Base-by-base conservation (phyloP, 2,329 filamentous ascomycete species). In the Emydomyces testavorans region DNA sequence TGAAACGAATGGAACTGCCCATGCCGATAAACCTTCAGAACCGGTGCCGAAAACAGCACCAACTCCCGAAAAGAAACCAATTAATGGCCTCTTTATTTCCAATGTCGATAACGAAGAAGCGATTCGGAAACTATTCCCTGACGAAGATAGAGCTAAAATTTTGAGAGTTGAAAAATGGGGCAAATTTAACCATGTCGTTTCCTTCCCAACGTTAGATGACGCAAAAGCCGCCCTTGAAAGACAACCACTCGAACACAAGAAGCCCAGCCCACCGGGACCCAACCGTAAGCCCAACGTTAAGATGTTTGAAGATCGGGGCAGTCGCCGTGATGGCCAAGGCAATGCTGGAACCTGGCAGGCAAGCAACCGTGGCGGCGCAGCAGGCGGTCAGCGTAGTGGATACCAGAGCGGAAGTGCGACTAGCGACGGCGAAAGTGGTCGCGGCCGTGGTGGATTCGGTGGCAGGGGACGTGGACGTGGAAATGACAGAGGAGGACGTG, bases 21-120 rank as follows among this genome's bases (percentile, higher is more conserved):
- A 72, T 41, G 66, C 68, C 1, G 67, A 71, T 42, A 67, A 65
- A 52, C 50, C 61, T 10, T 52, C 58, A 7, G 66, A 71, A 29
- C 65, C 64, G 6, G 58, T 82, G 43, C 62, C 69, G 15, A 79
- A 84, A 53, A 81, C 79, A 63, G 56, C 69, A 3, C 56, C 66
- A 15, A 62, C 61, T 23, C 53, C 62, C 13, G 75, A 76, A 5
- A 76, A 70, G 60, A 77, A 87, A 59, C 79, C 77, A 56, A 86
- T 83, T 56, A 82, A 87, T 58, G 90, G 85, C 41, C 77, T 98
- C 16, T 98, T 95, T 65, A 81, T 98, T 52, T 85, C 85, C 70
- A 89, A 89, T 59, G 80, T 89, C 18, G 85, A 81, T 58, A 83
- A 78, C 46, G 85, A 90, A 55, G 85, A 94, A 26, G 85, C 89